Evolutionary conservation across 2,329 filamentous ascomycete species (phyloP).

Genomic region (Venturia pyrina): DNA sequence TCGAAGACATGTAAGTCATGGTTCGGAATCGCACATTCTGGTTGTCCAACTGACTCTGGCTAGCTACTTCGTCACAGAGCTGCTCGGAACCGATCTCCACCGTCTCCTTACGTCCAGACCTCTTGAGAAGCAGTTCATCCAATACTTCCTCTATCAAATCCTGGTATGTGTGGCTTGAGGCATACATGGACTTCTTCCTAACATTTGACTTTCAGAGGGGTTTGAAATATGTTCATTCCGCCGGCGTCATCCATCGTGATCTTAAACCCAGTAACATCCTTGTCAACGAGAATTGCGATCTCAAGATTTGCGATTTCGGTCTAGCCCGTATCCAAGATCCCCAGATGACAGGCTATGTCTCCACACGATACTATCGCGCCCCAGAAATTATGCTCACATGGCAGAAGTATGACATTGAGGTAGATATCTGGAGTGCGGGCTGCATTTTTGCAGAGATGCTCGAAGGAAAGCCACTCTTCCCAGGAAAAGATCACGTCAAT

Average conservation of each 20-base stretch:
- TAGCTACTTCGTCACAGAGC: conserved; percentile 98
- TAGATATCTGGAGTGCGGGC: conserved; percentile 98
- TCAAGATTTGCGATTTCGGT: conserved; percentile 99
- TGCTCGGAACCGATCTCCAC: conserved; percentile 93
- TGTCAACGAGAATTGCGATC: conserved; percentile 98
- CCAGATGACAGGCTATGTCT: conserved; percentile 99
- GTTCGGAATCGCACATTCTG: neutral
- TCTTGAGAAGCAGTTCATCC: conserved; percentile 98
- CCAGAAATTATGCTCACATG: conserved; percentile 99
- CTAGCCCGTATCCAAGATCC: conserved; percentile 96
- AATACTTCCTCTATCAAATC: conserved; percentile 99
- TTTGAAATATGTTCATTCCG: conserved; percentile 97
- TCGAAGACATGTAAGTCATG: conserved; percentile 82
- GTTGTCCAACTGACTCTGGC: conserved; percentile 37
- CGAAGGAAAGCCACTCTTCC: conserved; percentile 95
- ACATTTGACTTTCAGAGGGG: conserved; percentile 57
- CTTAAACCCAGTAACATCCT: conserved; percentile 98
- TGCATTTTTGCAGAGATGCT: conserved; percentile 99
- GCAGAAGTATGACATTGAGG: conserved; percentile 99
- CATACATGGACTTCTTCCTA: neutral
- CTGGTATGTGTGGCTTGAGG: conserved; percentile 51
- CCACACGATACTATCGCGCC: conserved; percentile 95
- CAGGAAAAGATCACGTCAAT: conserved; percentile 98
- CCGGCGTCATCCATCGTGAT: conserved; percentile 93
- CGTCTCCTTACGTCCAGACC: conserved; percentile 88